Conservation (phyloP, 371 early-diverging fungal genomes). For the Massospora cicadina region DNA sequence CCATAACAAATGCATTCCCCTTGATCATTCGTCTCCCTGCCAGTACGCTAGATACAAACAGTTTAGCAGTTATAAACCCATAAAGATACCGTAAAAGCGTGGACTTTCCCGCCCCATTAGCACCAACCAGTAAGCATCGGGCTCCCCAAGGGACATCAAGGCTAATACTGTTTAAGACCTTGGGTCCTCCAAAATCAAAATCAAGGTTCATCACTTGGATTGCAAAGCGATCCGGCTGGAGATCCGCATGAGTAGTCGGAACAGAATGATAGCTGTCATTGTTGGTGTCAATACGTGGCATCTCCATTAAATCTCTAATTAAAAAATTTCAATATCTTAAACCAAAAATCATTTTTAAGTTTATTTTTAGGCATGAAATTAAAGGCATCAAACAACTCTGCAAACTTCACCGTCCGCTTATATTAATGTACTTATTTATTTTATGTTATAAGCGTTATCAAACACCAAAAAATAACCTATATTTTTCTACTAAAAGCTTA, state of each 20-base stretch:
- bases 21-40: constrained; percentile 49
- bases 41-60: not conserved
- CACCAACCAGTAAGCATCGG: constrained; percentile 11
- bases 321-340: not conserved
- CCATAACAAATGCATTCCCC: constrained; percentile 32
- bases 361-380: too few species aligned
- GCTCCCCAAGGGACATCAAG: constrained; percentile 8
- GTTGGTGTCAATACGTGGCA: not conserved
- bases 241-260: not conserved
- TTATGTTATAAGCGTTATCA: too few species aligned
- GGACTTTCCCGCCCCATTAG: constrained; percentile 16
- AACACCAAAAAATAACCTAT: too few species aligned
- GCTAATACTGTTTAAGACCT: constrained; percentile 4
- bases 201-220: constrained; percentile 10
- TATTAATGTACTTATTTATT: too few species aligned
- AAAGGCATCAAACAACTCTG: too few species aligned
- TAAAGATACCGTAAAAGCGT: constrained; percentile 11
- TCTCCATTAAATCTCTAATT: not conserved
- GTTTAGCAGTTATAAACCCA: not conserved
- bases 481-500: too few species aligned
- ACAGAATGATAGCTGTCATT: not conserved
- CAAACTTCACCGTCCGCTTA: too few species aligned
- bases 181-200: constrained; percentile 13
- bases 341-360: not conserved
- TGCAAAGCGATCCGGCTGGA: not conserved